Evolutionary conservation across 768 basidiomycete genomes (phyloP), one percentile per base, ranked within the genome.

Genomic region (Podaxis sp.): DNA sequence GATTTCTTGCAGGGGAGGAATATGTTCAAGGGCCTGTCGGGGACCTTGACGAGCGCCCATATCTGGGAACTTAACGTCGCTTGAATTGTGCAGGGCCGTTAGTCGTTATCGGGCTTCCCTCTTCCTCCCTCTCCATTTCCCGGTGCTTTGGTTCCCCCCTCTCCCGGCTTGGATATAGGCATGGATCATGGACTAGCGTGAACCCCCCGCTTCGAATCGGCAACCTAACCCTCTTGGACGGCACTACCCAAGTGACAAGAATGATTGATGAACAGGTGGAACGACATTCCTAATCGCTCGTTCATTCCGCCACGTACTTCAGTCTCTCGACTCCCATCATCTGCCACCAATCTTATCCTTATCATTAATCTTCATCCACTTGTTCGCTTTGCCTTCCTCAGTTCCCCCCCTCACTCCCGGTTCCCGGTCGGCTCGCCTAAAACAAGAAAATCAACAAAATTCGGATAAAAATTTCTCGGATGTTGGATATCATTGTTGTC

Each of bases 1-100:
- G 86, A 88, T 71, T 80, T 85, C 62, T 73, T 88, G 57, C 73
- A 76, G 66, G 80, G 78, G 8, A 72, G 71, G 27, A 79, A 74
- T 17, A 72, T 72, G 6, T 85, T 85, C 73, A 73, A 80, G 71
- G 84, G 84, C 19, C 69, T 85, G 25, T 78, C 80, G 6, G 79
- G 71, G n/a, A 79, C 79, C 51, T 69, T 74, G 63, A 74, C 74
- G 59, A 69, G 74, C 0, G 74, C 76, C 0, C 74, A 80, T 25
- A 69, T 78, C 3, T 85, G 79, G 83, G 81, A 78, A 64, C 70
- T 81, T 58, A 76, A 77, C 55, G 72, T 78, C 51, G 67, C 73
- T 33, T 72, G 66, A 46, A 19, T n/a, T 46, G 43, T 19, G 43
- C 19, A 22, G 43, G 7, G 43, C 43, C 15, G 3, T 41, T 46